Percentiles rank a stretch among this genome's conserved stretches.
Evolutionary conservation across 2,329 filamentous ascomycete genomes (phyloP).

Genomic region (Paracoccidioides brasiliensis): DNA sequence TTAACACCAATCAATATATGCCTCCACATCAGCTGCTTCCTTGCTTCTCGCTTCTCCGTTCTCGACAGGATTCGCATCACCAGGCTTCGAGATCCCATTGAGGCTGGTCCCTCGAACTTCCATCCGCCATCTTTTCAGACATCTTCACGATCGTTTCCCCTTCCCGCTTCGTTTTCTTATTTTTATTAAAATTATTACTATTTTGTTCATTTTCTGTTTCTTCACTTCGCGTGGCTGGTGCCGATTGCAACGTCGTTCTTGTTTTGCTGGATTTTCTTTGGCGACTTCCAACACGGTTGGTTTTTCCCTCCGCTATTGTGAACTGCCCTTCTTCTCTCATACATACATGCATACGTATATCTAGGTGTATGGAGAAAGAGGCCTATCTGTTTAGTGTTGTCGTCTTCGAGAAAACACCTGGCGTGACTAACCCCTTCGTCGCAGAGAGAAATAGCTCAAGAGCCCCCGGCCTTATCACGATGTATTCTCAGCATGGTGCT

Average conservation of each 20-base stretch:
- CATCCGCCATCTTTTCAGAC: conserved; percentile 12
- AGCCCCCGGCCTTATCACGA: conserved; percentile 23
- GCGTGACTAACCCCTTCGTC: background rate
- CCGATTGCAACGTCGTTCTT: background rate
- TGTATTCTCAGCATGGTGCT: conserved; percentile 69
- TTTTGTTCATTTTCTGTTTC: too few relatives aligned
- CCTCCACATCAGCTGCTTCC: conserved; percentile 8
- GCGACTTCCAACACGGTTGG: background rate
- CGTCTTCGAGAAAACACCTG: background rate
- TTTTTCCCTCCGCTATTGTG: background rate
- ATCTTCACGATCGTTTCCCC: conserved; percentile 7
- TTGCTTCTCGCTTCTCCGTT: conserved; percentile 7
- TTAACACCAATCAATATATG: background rate
- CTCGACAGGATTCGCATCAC: conserved; percentile 11
- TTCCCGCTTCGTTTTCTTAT: conserved; percentile 2
- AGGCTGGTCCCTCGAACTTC: conserved; percentile 25
- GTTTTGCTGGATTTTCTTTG: background rate
- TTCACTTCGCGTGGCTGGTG: background rate
- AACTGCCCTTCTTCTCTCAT: background rate
- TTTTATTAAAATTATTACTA: too few relatives aligned
- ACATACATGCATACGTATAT: background rate
- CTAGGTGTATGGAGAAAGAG: too few relatives aligned
- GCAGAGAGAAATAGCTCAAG: background rate
- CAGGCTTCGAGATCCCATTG: conserved; percentile 14
- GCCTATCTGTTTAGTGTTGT: too few relatives aligned